A percentile compares a stretch with the other conserved stretches of the same genome.
Evolutionary conservation across 73 alveolate genomes (phyloP).

Genomic region (Paramecium tetraurelia): DNA sequence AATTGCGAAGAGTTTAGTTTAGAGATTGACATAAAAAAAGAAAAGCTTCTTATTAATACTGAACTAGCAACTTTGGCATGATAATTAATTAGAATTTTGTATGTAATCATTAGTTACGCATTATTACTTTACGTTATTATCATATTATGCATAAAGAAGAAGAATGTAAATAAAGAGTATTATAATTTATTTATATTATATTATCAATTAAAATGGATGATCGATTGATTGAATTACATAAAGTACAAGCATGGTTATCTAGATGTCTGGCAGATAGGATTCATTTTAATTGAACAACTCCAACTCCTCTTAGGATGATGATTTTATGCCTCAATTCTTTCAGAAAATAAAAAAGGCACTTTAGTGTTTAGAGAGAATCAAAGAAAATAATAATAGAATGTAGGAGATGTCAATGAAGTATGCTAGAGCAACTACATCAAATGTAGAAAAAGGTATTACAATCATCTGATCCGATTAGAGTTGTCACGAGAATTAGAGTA

Average conservation of each 20-base stretch:
- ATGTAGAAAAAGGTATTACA: not conserved
- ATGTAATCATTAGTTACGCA: not conserved
- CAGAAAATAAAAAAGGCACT: slow-evolving; percentile 5
- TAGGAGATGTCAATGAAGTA: not conserved
- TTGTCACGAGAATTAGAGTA: slow-evolving; percentile 30
- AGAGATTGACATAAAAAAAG: slow-evolving; percentile 25
- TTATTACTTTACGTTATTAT: not conserved
- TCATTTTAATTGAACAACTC: slow-evolving; percentile 13
- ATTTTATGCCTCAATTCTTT: slow-evolving; percentile 23
- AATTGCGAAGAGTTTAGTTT: not conserved
- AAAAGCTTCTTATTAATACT: not conserved
- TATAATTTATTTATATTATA: not conserved
- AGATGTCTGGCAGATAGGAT: slow-evolving; percentile 7
- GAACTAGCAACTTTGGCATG: not conserved
- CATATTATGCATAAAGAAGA: not conserved
- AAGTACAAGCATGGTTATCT: not conserved
- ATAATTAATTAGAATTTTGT: not conserved
- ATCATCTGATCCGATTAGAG: not conserved
- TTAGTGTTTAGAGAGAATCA: not conserved
- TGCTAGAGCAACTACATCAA: not conserved
- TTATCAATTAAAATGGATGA: not conserved
- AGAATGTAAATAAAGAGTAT: too few species aligned
- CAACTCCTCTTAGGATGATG: not conserved
- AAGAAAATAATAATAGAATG: slow-evolving; percentile 15
- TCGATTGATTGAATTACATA: not conserved